Base-by-base conservation (phyloP, 2,329 filamentous ascomycete species). In the Alternaria alternata region DNA sequence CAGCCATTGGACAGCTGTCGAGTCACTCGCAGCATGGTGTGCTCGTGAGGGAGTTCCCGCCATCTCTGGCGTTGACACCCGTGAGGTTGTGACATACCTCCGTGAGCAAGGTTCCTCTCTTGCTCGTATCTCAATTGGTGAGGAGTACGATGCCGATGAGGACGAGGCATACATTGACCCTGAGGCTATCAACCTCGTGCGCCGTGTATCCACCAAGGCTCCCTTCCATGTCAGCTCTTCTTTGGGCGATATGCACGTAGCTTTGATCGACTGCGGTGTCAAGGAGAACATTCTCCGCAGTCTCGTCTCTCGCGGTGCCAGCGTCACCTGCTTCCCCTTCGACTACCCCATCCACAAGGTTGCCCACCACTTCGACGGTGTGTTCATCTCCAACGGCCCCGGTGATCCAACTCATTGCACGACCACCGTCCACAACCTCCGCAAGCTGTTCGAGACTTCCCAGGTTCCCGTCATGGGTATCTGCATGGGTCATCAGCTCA, bases 231-330 rank as follows among this genome's bases (percentile, higher is more conserved):
- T 98, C 67, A 91, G 92, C 79, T 93, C 94, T 52, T 87, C 89
- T 32, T 87, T 90, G 68, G 93, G 94, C 65, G 88, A 91, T 74
- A 90, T 92, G 79, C 95, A 99, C 82, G 88, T 99, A 70, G 95
- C 94, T 60, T 87, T 99, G 70, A 91, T 99, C 77, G 95, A 99
- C 82, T 99, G 95, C 76, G 95, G 95, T 84, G 95, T 98, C 70
- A 99, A 99, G 88, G 95, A 99, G 87, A 99, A 99, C 85, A 99
- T 99, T 74, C 89, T 99, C 61, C 93, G 95, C 75, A 96, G 92
- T 79, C 86, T 99, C 62, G 94, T 98, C 75, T 90, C 87, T 81
- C 93, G 95, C 66, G 95, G 95, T 62, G 92, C 94, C 54, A 94
- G 92, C 65, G 91, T 96, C 66, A 98, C 95, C 41, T 92, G 93